Evolutionary conservation across 2,329 filamentous ascomycete species (phyloP).

Genomic region (Epichloe hybrida): DNA sequence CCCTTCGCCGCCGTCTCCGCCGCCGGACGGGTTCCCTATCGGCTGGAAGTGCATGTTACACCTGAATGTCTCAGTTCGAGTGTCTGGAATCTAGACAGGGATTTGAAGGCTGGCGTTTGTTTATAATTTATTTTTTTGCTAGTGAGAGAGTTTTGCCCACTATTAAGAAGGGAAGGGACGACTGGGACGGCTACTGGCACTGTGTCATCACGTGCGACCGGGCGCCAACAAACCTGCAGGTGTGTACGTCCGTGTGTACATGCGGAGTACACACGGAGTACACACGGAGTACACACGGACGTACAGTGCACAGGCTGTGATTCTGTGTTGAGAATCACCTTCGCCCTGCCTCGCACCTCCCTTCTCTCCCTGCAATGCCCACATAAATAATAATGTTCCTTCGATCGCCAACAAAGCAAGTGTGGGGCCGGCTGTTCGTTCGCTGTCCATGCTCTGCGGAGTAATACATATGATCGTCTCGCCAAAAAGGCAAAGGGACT

Average conservation of each 20-base stretch:
- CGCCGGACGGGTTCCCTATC: constrained; percentile 15
- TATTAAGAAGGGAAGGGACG: background rate
- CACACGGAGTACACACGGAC: no score
- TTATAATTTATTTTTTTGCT: background rate
- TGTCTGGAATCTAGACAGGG: background rate
- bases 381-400: background rate
- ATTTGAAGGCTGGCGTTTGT: constrained; percentile 14
- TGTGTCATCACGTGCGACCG: background rate
- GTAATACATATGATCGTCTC: no score
- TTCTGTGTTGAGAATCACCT: no score
- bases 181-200: background rate
- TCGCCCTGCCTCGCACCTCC: background rate
- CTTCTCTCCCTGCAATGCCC: background rate
- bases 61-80: background rate
- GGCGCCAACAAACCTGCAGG: background rate
- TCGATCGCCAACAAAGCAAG: background rate
- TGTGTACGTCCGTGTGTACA: background rate
- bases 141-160: background rate
- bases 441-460: no score
- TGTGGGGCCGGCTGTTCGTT: no score
- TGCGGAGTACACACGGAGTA: no score
- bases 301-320: background rate
- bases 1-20: constrained; percentile 6
- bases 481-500: no score
- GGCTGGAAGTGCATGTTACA: constrained; percentile 23